Conservation (phyloP, 306 rosid genomes). For the Trichosanthes cucumerina region DNA sequence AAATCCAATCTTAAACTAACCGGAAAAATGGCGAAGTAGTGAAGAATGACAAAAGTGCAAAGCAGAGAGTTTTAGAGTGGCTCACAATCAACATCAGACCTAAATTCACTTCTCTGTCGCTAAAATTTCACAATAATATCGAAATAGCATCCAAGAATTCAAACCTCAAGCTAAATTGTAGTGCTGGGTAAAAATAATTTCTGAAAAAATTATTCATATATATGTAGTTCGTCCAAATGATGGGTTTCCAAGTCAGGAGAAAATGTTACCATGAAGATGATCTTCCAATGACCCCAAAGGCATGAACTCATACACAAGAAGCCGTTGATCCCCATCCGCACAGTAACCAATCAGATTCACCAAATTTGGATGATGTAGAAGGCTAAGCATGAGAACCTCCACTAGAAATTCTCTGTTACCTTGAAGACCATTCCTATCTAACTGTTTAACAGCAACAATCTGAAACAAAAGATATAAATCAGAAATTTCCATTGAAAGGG, state of each 20-base stretch:
- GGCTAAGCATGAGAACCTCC: slow-evolving; percentile 94
- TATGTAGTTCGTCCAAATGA: background rate
- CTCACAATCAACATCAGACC: background rate
- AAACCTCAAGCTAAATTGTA: background rate
- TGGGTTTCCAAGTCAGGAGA: slow-evolving; percentile 6
- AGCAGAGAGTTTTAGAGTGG: background rate
- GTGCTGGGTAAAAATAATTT: background rate
- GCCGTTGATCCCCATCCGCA: slow-evolving; percentile 94
- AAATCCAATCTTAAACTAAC: background rate
- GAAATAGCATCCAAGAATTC: background rate
- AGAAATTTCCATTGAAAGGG: background rate
- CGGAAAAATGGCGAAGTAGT: background rate
- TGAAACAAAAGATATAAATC: slow-evolving; percentile 17
- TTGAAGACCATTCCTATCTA: slow-evolving; percentile 90
- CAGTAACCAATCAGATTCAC: slow-evolving; percentile 85
- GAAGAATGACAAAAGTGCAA: background rate
- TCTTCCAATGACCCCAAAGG: slow-evolving; percentile 76
- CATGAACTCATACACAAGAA: slow-evolving; percentile 88
- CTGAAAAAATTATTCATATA: background rate
- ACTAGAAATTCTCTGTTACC: slow-evolving; percentile 90
- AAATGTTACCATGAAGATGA: slow-evolving; percentile 65
- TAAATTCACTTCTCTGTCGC: background rate
- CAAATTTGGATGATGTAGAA: slow-evolving; percentile 71
- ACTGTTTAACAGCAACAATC: slow-evolving; percentile 89
- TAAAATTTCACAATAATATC: background rate